phyloP scores from a whole-genome alignment of 805 yeast species.

The Yamadazyma laniorum region DNA sequence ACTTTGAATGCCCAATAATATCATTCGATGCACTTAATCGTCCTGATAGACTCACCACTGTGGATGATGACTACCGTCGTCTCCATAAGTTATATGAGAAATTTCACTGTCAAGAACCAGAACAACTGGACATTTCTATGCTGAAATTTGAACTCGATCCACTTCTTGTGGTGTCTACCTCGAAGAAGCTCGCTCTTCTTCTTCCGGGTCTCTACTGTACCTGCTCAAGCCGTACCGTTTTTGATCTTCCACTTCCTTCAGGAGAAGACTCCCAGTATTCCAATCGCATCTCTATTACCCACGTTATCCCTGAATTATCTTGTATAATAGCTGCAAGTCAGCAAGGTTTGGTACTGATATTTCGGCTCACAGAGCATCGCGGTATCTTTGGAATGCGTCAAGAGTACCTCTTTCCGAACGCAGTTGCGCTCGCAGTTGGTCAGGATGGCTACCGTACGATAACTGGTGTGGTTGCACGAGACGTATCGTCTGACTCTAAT shows the following conservation, averaged over 20 bases:
- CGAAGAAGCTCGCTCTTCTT: slow-evolving; percentile 43
- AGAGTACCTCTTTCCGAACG: slow-evolving; percentile 41
- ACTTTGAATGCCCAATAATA: slow-evolving; percentile 25
- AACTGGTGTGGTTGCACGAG: slow-evolving; percentile 28
- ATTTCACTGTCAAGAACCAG: not conserved
- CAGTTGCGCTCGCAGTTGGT: slow-evolving; percentile 24
- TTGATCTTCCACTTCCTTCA: slow-evolving; percentile 34
- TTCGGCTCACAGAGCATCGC: slow-evolving; percentile 35
- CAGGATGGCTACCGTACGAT: slow-evolving; percentile 31
- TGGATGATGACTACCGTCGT: slow-evolving; percentile 37
- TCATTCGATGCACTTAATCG: not conserved
- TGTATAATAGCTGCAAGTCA: slow-evolving; percentile 36
- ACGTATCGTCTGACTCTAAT: slow-evolving; percentile 14
- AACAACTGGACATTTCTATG: not conserved
- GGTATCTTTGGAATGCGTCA: slow-evolving; percentile 44
- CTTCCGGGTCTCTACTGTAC: slow-evolving; percentile 44
- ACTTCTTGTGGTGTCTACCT: slow-evolving; percentile 40
- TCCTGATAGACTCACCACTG: slow-evolving; percentile 19
- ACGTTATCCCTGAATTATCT: slow-evolving; percentile 35
- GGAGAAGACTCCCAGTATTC: slow-evolving; percentile 34
- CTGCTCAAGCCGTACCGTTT: slow-evolving; percentile 43
- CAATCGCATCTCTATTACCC: slow-evolving; percentile 36
- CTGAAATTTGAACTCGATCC: slow-evolving; percentile 6
- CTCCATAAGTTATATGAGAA: slow-evolving; percentile 23
- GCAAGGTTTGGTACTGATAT: slow-evolving; percentile 35